Base-by-base conservation (phyloP, 2,329 filamentous ascomycete genomes). In the Trichoderma lentiforme region DNA sequence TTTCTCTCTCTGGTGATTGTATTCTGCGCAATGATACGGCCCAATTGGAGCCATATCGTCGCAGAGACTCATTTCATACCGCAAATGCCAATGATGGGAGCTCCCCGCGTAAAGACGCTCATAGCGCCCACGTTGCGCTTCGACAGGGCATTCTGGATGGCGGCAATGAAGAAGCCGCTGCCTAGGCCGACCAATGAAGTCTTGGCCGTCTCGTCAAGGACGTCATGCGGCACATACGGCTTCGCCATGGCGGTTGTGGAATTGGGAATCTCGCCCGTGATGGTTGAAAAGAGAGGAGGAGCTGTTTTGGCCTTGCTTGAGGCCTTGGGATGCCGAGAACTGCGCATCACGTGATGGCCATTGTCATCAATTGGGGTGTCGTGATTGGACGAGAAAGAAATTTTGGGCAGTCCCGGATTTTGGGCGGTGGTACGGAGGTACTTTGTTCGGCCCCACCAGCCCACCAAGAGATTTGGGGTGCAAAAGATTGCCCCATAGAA, bases 101-200 rank as follows among this genome's bases (percentile, higher is more conserved):
- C 95, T 71, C 90, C 91, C 78, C 90, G 89, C 61, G 93, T 93
- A 80, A 98, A 91, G 78, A 97, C 88, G 76, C 93, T 92, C 85
- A 91, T 89, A 74, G 91, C 88, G 77, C 94, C 93, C 75, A 96
- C 86, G 82, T 97, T 97, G 80, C 89, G 87, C 85, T 90, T 94
- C 70, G 91, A 87, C 77, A 98, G 88, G 72, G 94, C 93, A 85
- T 97, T 98, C 85, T 95, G 93, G 75, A 97, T 87, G 70, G 92
- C 91, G 65, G 93, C 92, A 73, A 92, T 81, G 82, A 94, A 87
- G 79, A 92, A 84, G 77, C 94, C 94, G 73, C 88, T 88, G 73
- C 85, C 84, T 78, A 90, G 90, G 73, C 91, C 90, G 77, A 93
- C 83, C 74, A 90, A 78, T 53, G 87, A 88, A 73, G 90, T 89